These are phyloP conservation scores for Rhizophlyctis rosea DNA, from an alignment of 192 early-diverging fungal species.

Conservation along the genomic window DNA sequence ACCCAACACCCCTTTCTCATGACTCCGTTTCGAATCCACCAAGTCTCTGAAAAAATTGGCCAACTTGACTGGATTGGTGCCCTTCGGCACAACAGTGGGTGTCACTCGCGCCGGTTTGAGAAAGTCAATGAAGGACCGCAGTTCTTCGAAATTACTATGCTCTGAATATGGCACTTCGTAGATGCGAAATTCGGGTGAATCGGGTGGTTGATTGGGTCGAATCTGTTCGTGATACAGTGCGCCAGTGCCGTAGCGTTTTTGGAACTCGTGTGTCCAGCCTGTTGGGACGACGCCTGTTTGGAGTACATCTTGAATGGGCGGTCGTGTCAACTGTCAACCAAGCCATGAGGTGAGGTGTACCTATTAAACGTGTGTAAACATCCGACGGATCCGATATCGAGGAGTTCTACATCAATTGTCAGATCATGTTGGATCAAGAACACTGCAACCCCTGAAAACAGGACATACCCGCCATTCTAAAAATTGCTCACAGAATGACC, in stretches of 20 bases:
- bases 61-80: background rate
- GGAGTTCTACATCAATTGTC: background rate
- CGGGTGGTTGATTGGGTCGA: background rate
- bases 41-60: conserved; percentile 10
- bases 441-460: background rate
- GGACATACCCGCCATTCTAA: conserved; percentile 3
- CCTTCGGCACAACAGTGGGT: conserved; percentile 10
- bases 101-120: conserved; percentile 9
- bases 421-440: background rate
- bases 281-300: conserved; percentile 13
- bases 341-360: too few species aligned
- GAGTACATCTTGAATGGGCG: background rate
- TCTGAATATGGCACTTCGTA: conserved; percentile 77
- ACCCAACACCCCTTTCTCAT: background rate
- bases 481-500: conserved; percentile 11
- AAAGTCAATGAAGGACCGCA: conserved; percentile 57
- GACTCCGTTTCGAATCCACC: conserved; percentile 1
- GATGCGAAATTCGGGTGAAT: too few species aligned
- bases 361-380: background rate
- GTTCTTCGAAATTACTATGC: conserved; percentile 79
- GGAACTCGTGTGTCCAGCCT: conserved; percentile 21
- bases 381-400: background rate
- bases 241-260: conserved; percentile 3
- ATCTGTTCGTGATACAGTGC: background rate
- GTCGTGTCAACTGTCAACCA: too few species aligned